These are phyloP conservation scores for Salix koriyanagi DNA, from an alignment of 345 rosid species.

Conservation along the genomic window DNA sequence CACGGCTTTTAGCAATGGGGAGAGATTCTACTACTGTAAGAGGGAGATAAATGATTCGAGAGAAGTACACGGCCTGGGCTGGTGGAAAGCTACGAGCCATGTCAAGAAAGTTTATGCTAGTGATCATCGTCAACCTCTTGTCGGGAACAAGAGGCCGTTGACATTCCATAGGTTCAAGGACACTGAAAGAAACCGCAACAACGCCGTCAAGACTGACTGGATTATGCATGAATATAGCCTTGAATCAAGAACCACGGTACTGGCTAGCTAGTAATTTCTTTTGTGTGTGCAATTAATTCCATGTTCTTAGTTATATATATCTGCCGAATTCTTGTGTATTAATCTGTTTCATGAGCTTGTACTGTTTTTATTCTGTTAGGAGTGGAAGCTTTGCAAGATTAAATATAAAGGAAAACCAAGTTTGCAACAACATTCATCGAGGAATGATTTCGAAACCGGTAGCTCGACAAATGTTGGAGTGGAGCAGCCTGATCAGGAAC, in stretches of 20 bases:
- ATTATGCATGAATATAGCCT: conserved; percentile 29
- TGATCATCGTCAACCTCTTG: background rate
- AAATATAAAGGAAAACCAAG: conserved; percentile 18
- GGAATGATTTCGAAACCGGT: background rate
- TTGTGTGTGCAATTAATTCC: background rate
- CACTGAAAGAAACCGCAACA: conserved; percentile 15
- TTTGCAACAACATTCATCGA: background rate
- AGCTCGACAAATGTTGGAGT: background rate
- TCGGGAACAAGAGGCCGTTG: conserved; percentile 27
- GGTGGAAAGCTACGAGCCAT: conserved; percentile 54
- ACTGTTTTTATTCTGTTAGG: background rate
- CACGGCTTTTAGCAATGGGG: background rate
- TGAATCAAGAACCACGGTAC: conserved; percentile 16
- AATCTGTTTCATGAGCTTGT: background rate
- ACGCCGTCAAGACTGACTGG: conserved; percentile 32
- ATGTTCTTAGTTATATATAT: background rate
- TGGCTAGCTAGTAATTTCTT: background rate
- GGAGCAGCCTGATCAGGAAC: background rate
- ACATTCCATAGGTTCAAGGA: conserved; percentile 33
- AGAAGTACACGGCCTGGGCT: conserved; percentile 36
- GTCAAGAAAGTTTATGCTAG: conserved; percentile 25
- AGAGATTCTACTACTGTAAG: conserved; percentile 21
- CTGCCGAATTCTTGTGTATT: background rate
- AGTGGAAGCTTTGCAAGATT: conserved; percentile 20
- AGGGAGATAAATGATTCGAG: conserved; percentile 28